Conservation (phyloP, 331 rosid genomes). For the Spiraea crenata region DNA sequence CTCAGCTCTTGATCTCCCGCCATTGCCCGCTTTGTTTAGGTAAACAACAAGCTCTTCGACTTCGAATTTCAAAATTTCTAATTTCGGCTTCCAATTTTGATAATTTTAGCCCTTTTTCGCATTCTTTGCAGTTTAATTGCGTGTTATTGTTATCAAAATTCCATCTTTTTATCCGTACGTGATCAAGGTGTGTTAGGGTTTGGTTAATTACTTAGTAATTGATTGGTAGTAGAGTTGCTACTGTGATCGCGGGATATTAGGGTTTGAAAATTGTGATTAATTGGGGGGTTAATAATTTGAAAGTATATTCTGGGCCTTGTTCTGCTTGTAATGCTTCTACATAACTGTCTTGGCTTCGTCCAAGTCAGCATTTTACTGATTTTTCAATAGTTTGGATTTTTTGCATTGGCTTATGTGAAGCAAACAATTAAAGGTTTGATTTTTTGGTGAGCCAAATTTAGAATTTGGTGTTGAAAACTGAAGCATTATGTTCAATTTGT, state of each 20-base stretch:
- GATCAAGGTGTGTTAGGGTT: constrained; percentile 38
- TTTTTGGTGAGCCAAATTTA: not conserved
- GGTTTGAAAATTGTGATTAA: constrained; percentile 5
- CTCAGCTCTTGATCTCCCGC: not conserved
- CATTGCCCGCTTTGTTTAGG: not conserved
- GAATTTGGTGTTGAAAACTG: not conserved
- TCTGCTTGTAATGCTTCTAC: constrained; percentile 1
- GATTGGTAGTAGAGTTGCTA: constrained; percentile 18
- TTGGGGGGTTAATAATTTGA: not conserved
- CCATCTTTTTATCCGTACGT: not conserved
- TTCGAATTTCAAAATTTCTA: not conserved
- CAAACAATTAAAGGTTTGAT: not conserved
- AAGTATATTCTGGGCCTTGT: not conserved
- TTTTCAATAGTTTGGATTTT: not conserved
- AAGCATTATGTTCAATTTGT: constrained; percentile 15
- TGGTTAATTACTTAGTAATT: constrained; percentile 13
- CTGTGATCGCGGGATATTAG: constrained; percentile 9
- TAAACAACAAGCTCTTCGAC: not conserved
- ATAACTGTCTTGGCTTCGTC: not conserved
- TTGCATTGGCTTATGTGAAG: not conserved
- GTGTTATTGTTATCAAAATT: not conserved
- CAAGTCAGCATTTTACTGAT: not conserved
- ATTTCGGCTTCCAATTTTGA: not conserved
- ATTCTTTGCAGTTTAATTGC: not conserved
- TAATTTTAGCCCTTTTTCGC: not conserved